Base-by-base conservation (phyloP, 1,139 yeast genomes). In the Yamadazyma kanchanaburiensis region DNA sequence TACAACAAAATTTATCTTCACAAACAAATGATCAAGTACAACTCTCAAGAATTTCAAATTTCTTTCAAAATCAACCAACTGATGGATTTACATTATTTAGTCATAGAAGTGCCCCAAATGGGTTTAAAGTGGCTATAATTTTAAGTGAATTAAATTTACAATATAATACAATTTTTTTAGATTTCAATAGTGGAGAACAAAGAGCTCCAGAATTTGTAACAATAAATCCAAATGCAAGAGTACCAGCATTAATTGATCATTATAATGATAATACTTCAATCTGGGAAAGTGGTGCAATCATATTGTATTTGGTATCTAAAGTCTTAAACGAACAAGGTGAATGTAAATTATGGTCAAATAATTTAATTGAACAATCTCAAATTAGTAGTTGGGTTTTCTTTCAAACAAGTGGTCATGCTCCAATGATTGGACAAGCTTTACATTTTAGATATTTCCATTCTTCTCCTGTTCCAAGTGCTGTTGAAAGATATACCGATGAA, bases 391-490 rank as follows among this genome's bases (percentile, higher is more conserved):
- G 96, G 96, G 69, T 89, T 27, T 89, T 87, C 53, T 88, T 88
- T 67, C 96, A 89, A 60, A 87, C 96, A 3, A 82, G 94, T 10
- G 96, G 96, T 10, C 96, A 88, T 54, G 95, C 96, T 1, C 96
- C 96, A 16, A 89, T 89, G 95, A 86, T 89, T 48, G 97, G 97
- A 15, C 97, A 89, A 56, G 96, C 96, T 3, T 71, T 88, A 46
- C 96, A 89, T 65, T 89, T 89, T 64, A 71, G 91, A 48, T 86
- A 85, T 56, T 88, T 88, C 69, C 96, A 89, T 57, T 74, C 91
- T 6, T 83, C 84, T 37, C 83, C 82, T 36, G 87, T 89, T 3
- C 87, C 91, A 12, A 77, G 88, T 40, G 96, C 96, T 2, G 85
- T 88, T 21, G 95, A 85, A 48, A 70, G 96, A 49, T 89, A 89